phyloP scores from a whole-genome alignment of 139 green algal species.

The Picochlorum sp. region DNA sequence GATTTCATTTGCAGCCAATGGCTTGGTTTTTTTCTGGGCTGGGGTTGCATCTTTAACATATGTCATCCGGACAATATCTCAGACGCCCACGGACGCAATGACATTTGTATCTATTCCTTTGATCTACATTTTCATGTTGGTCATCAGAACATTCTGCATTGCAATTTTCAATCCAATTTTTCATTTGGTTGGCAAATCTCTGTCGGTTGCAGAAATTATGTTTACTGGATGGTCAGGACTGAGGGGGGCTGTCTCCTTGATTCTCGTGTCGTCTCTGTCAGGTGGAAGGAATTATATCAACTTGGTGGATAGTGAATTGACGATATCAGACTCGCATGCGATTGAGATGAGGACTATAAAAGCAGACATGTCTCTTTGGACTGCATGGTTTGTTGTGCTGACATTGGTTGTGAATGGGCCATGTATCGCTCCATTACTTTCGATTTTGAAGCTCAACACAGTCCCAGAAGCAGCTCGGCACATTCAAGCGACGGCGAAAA shows the following conservation, averaged over 20 bases:
- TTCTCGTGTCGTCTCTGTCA: conserved; percentile 63
- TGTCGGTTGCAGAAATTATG: conserved; percentile 40
- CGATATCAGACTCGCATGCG: not conserved
- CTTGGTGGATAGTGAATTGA: not conserved
- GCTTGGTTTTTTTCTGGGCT: conserved; percentile 82
- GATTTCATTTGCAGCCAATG: conserved; percentile 44
- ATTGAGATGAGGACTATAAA: conserved; percentile 13
- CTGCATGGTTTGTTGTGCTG: conserved; percentile 67
- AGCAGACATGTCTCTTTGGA: conserved; percentile 62
- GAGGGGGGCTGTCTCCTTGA: conserved; percentile 71
- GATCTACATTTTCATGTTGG: conserved; percentile 45
- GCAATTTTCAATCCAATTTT: conserved; percentile 30
- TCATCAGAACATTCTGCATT: conserved; percentile 34
- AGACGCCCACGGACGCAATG: conserved; percentile 15
- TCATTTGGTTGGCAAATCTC: conserved; percentile 11
- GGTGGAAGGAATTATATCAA: not conserved
- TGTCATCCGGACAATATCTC: conserved; percentile 35
- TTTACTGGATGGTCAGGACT: conserved; percentile 59
- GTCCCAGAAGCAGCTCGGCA: conserved; percentile 15
- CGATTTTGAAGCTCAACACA: conserved; percentile 15
- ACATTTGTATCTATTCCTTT: conserved; percentile 29
- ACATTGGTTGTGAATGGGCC: conserved; percentile 78
- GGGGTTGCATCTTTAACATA: conserved; percentile 70
- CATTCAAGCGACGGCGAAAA: conserved; percentile 42
- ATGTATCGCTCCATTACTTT: conserved; percentile 31